Conservation (phyloP, 164 flowering plant species). For the Liquidambar formosana region DNA sequence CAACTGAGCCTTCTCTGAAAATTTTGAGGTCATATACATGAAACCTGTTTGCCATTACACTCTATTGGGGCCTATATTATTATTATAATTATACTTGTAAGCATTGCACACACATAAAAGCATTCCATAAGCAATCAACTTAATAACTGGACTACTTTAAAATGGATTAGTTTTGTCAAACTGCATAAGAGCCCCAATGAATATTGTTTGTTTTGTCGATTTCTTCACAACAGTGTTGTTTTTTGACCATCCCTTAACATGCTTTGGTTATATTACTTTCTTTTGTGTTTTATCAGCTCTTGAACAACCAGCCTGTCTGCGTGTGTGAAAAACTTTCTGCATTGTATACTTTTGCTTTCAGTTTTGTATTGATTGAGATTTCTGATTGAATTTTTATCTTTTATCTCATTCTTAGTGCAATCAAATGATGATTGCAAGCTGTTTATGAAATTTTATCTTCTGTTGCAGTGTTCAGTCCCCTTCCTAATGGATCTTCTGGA, state of each 20-base stretch:
- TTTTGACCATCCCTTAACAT: neutral
- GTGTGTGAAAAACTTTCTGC: neutral
- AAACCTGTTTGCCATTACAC: neutral
- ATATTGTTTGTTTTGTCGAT: neutral
- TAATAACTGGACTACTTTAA: neutral
- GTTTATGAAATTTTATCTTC: neutral
- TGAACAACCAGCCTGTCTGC: too few relatives aligned
- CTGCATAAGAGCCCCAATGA: neutral
- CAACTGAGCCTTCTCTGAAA: neutral
- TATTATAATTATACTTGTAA: neutral
- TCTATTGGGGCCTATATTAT: neutral
- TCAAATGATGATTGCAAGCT: neutral
- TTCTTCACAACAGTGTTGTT: too few relatives aligned
- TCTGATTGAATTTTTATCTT: neutral
- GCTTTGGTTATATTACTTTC: neutral
- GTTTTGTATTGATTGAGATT: neutral
- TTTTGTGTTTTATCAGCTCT: too few relatives aligned
- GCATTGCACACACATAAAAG: neutral
- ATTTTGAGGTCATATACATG: neutral
- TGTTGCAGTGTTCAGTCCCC: constrained; percentile 45
- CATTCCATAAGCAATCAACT: neutral
- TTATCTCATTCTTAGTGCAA: neutral
- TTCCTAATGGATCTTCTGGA: constrained; percentile 50
- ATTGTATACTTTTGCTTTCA: neutral
- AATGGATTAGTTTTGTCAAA: neutral